Evolutionary conservation across 805 yeast species (phyloP), one percentile per base, ranked within the genome.

Genomic region (Myxozyma sirexii): DNA sequence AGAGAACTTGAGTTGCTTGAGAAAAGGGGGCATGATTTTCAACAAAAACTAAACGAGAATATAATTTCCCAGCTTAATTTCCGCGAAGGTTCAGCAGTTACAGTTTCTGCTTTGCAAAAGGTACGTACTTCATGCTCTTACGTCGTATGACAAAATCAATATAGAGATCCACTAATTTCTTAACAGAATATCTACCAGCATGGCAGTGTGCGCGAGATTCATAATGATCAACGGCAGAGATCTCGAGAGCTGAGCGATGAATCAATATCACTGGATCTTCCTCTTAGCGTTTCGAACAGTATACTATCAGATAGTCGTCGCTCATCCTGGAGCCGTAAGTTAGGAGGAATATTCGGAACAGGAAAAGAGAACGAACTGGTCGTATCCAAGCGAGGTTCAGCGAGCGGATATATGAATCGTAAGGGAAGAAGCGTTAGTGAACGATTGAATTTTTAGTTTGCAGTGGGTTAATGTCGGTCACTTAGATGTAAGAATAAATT

Each of bases 1-100:
- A 63, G 63, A 17, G 71, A 75, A 27, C 66, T 76, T 41, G 67
- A 65, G 41, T 27, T 59, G 13, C 60, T 77, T 8, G 71, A 71
- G 35, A 54, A 63, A 3, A 71, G 76, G 17, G 73, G 70, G 35
- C 65, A 60, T 8, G 53, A 39, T 8, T 65, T 75, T 33, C 66
- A 70, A 42, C 56, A 59, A 1, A 67, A 68, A 46, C 56, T 75
- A 37, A 54, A 66, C 24, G 63, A 69, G 7, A 63, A 49, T 45
- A 29, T 61, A 4, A 17, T 59, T n/a, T n/a, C 46, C 5, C 55
- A 35, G 31, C 12, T 41, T 17, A 24, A 26, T 17, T 10, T 47
- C 19, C 47, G 29, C 8, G 39, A 31, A 7, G 21, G 42, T 17
- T 3, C 42, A 4, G 19, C 21, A 13, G 21, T n/a, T 13, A 12